Evolutionary conservation across 1,284 basidiomycete genomes (phyloP).

Genomic region (Schizophyllum commune): DNA sequence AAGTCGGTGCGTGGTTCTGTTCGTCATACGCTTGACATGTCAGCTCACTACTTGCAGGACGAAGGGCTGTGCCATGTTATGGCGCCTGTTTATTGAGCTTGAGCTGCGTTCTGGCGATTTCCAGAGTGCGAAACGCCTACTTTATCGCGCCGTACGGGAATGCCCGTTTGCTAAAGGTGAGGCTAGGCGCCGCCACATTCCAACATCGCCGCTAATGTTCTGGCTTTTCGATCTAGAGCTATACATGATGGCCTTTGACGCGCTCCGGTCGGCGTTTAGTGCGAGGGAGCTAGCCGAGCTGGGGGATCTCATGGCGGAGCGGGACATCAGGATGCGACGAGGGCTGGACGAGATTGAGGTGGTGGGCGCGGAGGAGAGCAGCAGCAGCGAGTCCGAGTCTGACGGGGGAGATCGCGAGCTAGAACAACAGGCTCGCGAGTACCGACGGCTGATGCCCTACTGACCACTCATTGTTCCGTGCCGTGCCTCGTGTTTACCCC

Average conservation of each 20-base stretch:
- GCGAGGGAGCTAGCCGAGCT: slow-evolving; percentile 60
- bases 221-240: slow-evolving; percentile 44
- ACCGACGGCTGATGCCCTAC: slow-evolving; percentile 60
- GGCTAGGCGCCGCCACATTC: slow-evolving; percentile 1
- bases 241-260: slow-evolving; percentile 80
- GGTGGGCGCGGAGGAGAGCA: slow-evolving; percentile 27
- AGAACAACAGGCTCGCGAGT: slow-evolving; percentile 50
- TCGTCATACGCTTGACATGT: background rate
- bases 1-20: slow-evolving; percentile 45
- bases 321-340: slow-evolving; percentile 65
- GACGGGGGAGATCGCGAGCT: slow-evolving; percentile 46
- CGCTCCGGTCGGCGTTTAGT: slow-evolving; percentile 63
- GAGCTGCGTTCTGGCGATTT: slow-evolving; percentile 62
- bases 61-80: slow-evolving; percentile 58
- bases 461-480: slow-evolving; percentile 13
- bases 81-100: slow-evolving; percentile 79
- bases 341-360: slow-evolving; percentile 59
- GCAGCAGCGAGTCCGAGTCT: slow-evolving; percentile 22
- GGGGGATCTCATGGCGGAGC: slow-evolving; percentile 76
- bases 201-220: background rate
- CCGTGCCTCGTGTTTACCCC: background rate
- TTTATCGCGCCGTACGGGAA: slow-evolving; percentile 77
- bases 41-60: slow-evolving; percentile 42
- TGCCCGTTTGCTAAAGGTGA: slow-evolving; percentile 77
- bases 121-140: slow-evolving; percentile 64